Evolutionary conservation across 2,329 filamentous ascomycete species (phyloP).

Genomic region (Penicillium sp.): DNA sequence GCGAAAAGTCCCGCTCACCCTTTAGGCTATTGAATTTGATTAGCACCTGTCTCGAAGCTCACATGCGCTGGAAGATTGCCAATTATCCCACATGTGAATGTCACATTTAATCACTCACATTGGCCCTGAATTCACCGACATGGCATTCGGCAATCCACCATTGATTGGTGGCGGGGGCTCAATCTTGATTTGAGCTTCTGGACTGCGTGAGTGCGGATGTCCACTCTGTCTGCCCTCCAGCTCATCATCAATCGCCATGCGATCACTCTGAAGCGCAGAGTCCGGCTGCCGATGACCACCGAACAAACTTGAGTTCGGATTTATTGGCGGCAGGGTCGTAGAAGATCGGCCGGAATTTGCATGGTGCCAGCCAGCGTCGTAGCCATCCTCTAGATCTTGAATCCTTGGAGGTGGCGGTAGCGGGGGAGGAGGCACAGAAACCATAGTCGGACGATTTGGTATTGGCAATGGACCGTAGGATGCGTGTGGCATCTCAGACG

Average conservation of each 20-base stretch:
- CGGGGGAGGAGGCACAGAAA: slow-evolving; percentile 51
- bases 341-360: slow-evolving; percentile 51
- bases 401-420: slow-evolving; percentile 61
- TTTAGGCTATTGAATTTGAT: slow-evolving; percentile 44
- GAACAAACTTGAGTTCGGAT: slow-evolving; percentile 47
- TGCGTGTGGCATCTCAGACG: slow-evolving; percentile 39
- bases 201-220: slow-evolving; percentile 27
- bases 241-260: slow-evolving; percentile 37
- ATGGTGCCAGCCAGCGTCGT: slow-evolving; percentile 59
- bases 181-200: slow-evolving; percentile 33
- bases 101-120: slow-evolving; percentile 30
- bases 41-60: slow-evolving; percentile 9
- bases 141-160: slow-evolving; percentile 32
- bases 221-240: slow-evolving; percentile 30
- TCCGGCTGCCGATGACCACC: slow-evolving; percentile 41
- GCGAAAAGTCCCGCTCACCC: slow-evolving; percentile 55
- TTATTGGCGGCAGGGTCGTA: slow-evolving; percentile 44
- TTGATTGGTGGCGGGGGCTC: slow-evolving; percentile 31
- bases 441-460: slow-evolving; percentile 48
- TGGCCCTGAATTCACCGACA: slow-evolving; percentile 27
- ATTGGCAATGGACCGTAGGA: slow-evolving; percentile 57
- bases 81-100: too few species aligned
- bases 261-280: slow-evolving; percentile 29
- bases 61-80: too few species aligned
- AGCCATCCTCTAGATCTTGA: slow-evolving; percentile 50